Conservation (phyloP, 208 protist genomes). For the Novymonas esmeraldas region DNA sequence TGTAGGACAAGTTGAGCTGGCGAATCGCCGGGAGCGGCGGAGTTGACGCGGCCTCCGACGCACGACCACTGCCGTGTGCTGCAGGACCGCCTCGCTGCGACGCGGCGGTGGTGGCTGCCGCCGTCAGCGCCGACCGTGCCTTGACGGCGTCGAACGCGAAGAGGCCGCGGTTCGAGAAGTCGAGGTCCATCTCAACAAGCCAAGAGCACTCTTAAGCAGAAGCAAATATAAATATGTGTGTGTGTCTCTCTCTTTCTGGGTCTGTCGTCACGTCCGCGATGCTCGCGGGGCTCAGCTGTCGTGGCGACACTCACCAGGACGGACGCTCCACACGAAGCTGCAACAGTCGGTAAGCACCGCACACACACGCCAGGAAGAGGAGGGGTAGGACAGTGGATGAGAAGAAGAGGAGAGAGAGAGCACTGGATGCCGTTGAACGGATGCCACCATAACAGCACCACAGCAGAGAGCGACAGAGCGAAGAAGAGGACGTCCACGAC, state of each 20-base stretch:
- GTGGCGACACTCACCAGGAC: too few relatives aligned
- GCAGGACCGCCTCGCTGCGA: conserved; percentile 2
- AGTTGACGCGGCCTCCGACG: background rate
- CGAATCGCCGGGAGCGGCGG: conserved; percentile 34
- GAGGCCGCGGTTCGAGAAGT: conserved; percentile 70
- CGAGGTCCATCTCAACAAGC: conserved; percentile 58
- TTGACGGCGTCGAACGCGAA: conserved; percentile 70
- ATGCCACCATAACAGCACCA: too few relatives aligned
- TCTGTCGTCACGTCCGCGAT: too few relatives aligned
- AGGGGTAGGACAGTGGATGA: too few relatives aligned
- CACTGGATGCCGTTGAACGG: too few relatives aligned
- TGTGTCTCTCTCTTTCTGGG: background rate
- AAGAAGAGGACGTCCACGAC: too few relatives aligned
- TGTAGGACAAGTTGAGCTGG: conserved; percentile 71
- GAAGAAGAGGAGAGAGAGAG: too few relatives aligned
- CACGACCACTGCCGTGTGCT: conserved; percentile 1
- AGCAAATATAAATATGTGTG: background rate
- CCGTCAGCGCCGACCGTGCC: conserved; percentile 10
- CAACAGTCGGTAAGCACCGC: too few relatives aligned
- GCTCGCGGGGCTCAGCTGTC: too few relatives aligned
- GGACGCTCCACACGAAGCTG: too few relatives aligned
- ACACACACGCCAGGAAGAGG: too few relatives aligned
- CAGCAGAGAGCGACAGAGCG: too few relatives aligned
- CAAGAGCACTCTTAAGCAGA: background rate
- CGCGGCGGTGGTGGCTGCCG: background rate